Evolutionary conservation across 306 rosid species (phyloP).

Genomic region (Pachyrhizus erosus): DNA sequence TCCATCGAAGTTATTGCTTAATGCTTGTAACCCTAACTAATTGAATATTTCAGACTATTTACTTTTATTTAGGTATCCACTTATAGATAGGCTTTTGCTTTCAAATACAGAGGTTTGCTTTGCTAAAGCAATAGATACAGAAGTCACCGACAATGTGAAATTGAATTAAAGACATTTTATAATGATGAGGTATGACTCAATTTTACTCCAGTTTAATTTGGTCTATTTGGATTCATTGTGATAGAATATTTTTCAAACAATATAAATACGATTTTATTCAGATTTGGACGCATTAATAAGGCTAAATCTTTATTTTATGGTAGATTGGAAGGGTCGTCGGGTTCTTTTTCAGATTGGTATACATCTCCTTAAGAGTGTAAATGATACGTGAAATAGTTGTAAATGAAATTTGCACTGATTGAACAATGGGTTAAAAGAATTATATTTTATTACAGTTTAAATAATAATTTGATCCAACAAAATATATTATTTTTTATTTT

Average conservation of each 20-base stretch:
- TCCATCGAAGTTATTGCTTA: not conserved
- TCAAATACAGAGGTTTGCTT: not conserved
- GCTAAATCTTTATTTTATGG: not conserved
- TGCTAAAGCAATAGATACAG: not conserved
- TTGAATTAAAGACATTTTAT: not conserved
- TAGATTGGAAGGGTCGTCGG: not conserved
- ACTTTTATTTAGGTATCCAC: not conserved
- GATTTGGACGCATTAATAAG: not conserved
- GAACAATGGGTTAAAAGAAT: too few relatives aligned
- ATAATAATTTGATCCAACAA: too few relatives aligned
- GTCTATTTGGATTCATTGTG: not conserved
- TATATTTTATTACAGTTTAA: too few relatives aligned
- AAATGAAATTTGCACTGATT: too few relatives aligned
- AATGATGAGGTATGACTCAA: not conserved
- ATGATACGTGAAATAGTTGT: too few relatives aligned
- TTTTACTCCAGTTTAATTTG: not conserved
- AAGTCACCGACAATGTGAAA: not conserved
- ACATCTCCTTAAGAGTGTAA: not conserved
- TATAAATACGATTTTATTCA: not conserved
- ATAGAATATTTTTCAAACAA: not conserved
- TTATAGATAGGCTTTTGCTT: not conserved
- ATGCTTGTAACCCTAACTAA: not conserved
- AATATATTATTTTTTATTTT: too few relatives aligned
- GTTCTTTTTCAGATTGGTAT: not conserved
- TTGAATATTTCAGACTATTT: not conserved